Base-by-base conservation (phyloP, 257 asterid genomes). In the Buddleja alternifolia region DNA sequence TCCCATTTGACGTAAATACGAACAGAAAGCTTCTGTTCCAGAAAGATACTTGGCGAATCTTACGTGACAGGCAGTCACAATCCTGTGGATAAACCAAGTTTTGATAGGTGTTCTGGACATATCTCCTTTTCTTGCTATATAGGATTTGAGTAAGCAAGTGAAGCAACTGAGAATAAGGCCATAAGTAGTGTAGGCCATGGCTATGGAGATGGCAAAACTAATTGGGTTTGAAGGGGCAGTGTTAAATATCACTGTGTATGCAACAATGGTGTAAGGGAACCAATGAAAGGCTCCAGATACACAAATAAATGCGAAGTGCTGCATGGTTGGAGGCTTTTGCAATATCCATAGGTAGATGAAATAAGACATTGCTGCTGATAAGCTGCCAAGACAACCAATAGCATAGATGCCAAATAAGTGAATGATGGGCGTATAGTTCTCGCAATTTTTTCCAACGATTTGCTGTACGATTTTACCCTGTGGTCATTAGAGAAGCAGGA, bases 1-100 rank as follows among this genome's bases (percentile, higher is more conserved):
- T 17, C 95, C 95, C 74, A 88, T 32, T 8, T 8, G 47, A 20
- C 84, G 82, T 44, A 87, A 46, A 59, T 87, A 83, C 50, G 46
- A 10, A 7, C 83, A 82, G 79, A 87, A 85, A 55, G 90, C 84
- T 75, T 85, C 88, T 14, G 95, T 85, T 71, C 91, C 89, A 4
- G 91, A 79, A 11, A 87, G 70, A 48, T 83, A 80, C 81, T 83
- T 85, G 1, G 87, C 76, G 19, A 87, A 87, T 59, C 91, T 77
- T 4, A 71, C 0, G 72, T 85, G 88, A 54, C 78, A 81, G 1
- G 89, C 70, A 10, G 68, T 81, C 57, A 74, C 63, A 21, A 81
- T 56, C 63, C 83, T 74, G 40, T 82, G 91, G 11, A 73, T 51
- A 71, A 87, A 51, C 84, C 87, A 87, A 23, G 55, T 64, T 52